phyloP scores from a whole-genome alignment of 2,329 filamentous ascomycete species.

The Cladorrhinum sp. region DNA sequence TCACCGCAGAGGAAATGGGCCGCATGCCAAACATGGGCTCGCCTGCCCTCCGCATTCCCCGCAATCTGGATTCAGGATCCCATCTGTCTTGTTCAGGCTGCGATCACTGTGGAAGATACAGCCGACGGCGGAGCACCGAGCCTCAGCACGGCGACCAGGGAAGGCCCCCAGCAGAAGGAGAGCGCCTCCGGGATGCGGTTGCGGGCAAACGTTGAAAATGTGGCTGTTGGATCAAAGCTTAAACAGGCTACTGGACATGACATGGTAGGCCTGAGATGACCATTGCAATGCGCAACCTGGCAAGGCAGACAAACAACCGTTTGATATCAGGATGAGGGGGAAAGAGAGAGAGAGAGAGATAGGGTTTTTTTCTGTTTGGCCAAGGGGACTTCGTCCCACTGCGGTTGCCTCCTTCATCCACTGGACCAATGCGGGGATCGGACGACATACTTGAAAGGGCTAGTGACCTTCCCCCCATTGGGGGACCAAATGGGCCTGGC shows the following conservation, averaged over 20 bases:
- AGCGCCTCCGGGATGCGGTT: background rate
- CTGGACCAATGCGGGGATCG: constrained; percentile 3
- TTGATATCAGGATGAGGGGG: background rate
- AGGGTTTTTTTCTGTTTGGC: background rate
- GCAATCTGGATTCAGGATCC: constrained; percentile 4
- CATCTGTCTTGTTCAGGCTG: background rate
- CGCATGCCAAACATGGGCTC: background rate
- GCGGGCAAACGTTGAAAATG: background rate
- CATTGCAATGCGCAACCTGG: no score
- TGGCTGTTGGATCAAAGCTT: background rate
- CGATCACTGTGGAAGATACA: background rate
- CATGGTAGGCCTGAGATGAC: background rate
- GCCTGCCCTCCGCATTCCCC: constrained; percentile 5
- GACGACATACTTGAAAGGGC: constrained; percentile 17
- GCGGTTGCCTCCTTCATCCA: background rate
- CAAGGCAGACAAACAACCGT: background rate
- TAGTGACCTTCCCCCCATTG: constrained; percentile 2
- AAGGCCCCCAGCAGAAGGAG: background rate
- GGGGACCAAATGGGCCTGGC: background rate
- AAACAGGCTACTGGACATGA: background rate
- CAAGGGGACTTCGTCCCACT: background rate
- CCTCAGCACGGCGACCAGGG: background rate
- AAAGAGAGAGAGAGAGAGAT: background rate
- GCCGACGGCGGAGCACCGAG: background rate
- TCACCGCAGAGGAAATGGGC: background rate